Evolutionary conservation across 805 yeast species (phyloP), one percentile per base, ranked within the genome.

Genomic region (Lachancea sp.): DNA sequence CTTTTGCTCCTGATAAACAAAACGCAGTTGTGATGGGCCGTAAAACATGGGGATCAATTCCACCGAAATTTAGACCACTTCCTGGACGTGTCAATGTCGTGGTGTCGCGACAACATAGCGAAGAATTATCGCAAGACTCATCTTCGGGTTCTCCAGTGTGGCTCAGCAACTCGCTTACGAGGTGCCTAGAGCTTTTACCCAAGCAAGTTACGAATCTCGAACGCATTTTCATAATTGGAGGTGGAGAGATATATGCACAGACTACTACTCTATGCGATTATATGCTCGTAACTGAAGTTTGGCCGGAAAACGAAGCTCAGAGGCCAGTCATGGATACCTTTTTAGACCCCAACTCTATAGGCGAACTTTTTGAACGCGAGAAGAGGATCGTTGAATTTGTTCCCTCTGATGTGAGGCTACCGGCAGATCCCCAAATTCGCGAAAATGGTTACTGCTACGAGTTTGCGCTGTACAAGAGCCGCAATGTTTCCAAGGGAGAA

Each of bases 1-100:
- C 63, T 0, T 50, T 48, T 7, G 60, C 69, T 20, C 58, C 64
- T n/a, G 43, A 43, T 1, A 64, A 62, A 45, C 54, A 48, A 29
- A 86, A 87, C 56, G 94, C 85, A 0, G 97, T 92, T 11, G 71
- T 92, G 3, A 92, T 92, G 98, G 98, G 98, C 11, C 72, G 97
- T 44, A 83, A 80, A 56, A 90, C 97, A 2, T 92, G 97, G 95
- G 92, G 88, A 23, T 84, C 95, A 6, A 89, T 92, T 23, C 97
- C 98, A 0, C 46, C 63, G 1, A 79, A 73, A 56, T 92, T 87
- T 64, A 69, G 95, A 46, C 98, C 98, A 0, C 69, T 92, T 33
- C 80, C 81, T 2, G 76, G 70, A 36, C 71, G 98, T 42, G 42
- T 77, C 20, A 92, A 92, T 59, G 77, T 88, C 11, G 77, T 92